phyloP scores from a whole-genome alignment of 2,329 filamentous ascomycete genomes.

The Triangularia verruculosa region DNA sequence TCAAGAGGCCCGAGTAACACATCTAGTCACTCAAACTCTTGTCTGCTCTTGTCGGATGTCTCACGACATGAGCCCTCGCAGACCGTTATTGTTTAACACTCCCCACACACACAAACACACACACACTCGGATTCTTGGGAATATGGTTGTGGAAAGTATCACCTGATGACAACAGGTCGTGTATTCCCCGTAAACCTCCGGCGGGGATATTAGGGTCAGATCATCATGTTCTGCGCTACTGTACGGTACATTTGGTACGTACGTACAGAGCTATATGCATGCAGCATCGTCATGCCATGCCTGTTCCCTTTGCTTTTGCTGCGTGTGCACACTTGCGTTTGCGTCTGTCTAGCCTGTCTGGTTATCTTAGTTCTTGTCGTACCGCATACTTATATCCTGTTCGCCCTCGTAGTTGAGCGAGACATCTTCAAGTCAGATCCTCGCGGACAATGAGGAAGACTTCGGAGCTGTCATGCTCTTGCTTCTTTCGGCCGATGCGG shows the following conservation, averaged over 20 bases:
- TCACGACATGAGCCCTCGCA: not conserved
- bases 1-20: not conserved
- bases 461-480: no score
- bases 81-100: not conserved
- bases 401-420: no score
- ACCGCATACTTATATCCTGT: not conserved
- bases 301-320: conserved; percentile 1
- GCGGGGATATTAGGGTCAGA: not conserved
- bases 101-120: no score
- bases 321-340: not conserved
- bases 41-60: not conserved
- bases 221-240: not conserved
- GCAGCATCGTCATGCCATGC: not conserved
- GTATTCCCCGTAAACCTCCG: not conserved
- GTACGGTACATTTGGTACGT: not conserved
- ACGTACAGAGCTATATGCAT: not conserved
- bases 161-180: not conserved
- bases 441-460: no score
- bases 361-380: not conserved
- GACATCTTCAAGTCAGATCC: no score
- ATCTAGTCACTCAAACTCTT: not conserved
- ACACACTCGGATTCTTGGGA: not conserved
- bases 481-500: no score
- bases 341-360: not conserved
- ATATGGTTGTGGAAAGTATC: not conserved